Conservation (phyloP, 495 filamentous ascomycete genomes). For the Tuber microsphaerosporum region DNA sequence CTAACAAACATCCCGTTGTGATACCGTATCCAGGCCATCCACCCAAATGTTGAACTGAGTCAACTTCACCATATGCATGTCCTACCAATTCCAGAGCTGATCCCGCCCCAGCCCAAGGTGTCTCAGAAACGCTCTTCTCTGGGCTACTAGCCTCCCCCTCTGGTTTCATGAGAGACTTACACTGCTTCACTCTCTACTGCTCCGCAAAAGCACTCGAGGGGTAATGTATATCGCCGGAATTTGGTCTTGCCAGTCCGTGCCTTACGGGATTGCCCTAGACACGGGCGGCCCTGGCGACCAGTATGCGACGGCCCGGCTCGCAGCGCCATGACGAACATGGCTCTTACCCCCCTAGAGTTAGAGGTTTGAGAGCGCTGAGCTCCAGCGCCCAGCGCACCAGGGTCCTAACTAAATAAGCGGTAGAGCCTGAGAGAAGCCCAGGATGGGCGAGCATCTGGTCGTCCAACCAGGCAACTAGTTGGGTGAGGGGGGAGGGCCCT, state of each 20-base stretch:
- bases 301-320: neutral
- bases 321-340: neutral
- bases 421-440: neutral
- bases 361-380: neutral
- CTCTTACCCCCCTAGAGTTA: neutral
- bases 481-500: neutral
- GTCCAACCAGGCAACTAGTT: neutral
- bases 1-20: neutral
- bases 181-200: neutral
- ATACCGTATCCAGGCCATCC: neutral
- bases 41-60: neutral
- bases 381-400: neutral
- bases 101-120: neutral
- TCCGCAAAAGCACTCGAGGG: neutral
- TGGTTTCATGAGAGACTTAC: neutral
- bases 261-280: neutral
- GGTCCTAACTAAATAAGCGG: no score
- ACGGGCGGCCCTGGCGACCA: neutral
- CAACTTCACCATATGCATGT: neutral
- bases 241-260: neutral
- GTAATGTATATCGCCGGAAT: neutral
- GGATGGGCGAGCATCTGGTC: neutral
- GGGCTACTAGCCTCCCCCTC: neutral
- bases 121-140: neutral
- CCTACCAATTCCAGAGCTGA: neutral